These are phyloP conservation scores for Diplogelasinospora grovesii DNA, from an alignment of 495 filamentous ascomycete genomes.

Conservation along the genomic window DNA sequence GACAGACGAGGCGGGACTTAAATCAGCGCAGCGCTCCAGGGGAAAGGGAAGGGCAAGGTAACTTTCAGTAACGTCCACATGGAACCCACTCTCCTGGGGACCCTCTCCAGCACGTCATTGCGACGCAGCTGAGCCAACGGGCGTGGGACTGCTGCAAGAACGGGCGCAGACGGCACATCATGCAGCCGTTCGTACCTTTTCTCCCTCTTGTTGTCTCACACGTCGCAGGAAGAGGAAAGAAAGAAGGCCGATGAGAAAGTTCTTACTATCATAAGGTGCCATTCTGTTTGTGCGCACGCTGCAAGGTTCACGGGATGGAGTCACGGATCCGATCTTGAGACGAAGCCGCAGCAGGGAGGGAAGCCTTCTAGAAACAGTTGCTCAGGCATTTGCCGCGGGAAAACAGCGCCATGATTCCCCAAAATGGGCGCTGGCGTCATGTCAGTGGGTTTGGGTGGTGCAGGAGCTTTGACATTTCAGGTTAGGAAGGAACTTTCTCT, in stretches of 20 bases:
- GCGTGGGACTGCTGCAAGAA: slow-evolving; percentile 7
- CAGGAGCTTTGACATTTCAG: slow-evolving; percentile 10
- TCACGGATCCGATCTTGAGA: slow-evolving; percentile 13
- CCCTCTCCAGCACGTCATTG: slow-evolving; percentile 9
- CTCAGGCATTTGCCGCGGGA: slow-evolving; percentile 7
- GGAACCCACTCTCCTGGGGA: neutral
- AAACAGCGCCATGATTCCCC: neutral
- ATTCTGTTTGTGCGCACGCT: slow-evolving; percentile 4
- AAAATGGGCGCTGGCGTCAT: neutral
- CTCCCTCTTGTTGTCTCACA: neutral
- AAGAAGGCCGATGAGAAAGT: neutral
- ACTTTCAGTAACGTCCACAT: no score
- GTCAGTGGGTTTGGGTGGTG: no score
- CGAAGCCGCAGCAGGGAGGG: slow-evolving; percentile 9
- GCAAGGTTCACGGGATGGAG: no score
- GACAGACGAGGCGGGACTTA: no score
- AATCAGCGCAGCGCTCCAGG: neutral
- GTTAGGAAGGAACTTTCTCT: neutral
- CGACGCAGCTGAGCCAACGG: neutral
- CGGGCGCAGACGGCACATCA: slow-evolving; percentile 3
- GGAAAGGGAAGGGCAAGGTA: neutral
- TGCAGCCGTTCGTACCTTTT: slow-evolving; percentile 2
- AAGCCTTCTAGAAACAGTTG: slow-evolving; percentile 18
- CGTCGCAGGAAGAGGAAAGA: no score
- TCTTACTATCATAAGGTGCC: neutral